phyloP scores from a whole-genome alignment of 768 basidiomycete genomes.

The Mycena galopus region DNA sequence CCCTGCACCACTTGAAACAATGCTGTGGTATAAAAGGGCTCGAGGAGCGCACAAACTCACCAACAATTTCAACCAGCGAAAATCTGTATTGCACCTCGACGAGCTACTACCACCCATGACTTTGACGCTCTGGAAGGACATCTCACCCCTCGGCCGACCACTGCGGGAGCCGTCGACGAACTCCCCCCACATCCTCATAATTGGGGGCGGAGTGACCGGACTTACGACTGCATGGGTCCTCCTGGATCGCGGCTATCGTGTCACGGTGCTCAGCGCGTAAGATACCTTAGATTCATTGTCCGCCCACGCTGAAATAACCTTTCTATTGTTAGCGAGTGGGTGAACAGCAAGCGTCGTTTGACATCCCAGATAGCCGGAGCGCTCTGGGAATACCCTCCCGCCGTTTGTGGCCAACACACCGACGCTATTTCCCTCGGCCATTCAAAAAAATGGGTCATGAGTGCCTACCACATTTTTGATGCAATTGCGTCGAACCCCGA shows the following conservation, averaged over 20 bases:
- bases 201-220: slow-evolving; percentile 24
- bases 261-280: slow-evolving; percentile 47
- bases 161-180: not conserved
- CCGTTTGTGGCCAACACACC: slow-evolving; percentile 54
- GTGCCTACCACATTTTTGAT: slow-evolving; percentile 50
- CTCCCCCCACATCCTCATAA: slow-evolving; percentile 19
- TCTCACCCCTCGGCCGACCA: not conserved
- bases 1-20: too few species aligned
- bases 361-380: slow-evolving; percentile 17
- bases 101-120: not conserved
- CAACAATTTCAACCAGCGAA: too few species aligned
- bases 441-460: slow-evolving; percentile 53
- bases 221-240: slow-evolving; percentile 47
- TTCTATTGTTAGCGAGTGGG: slow-evolving; percentile 4
- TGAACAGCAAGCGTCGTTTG: slow-evolving; percentile 4
- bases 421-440: slow-evolving; percentile 49
- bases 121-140: slow-evolving; percentile 13
- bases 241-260: slow-evolving; percentile 51
- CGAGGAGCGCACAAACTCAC: too few species aligned
- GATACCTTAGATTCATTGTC: slow-evolving; percentile 38
- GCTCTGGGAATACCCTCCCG: slow-evolving; percentile 55
- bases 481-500: slow-evolving; percentile 38
- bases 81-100: not conserved
- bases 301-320: slow-evolving; percentile 13
- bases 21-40: too few species aligned